Evolutionary conservation across 225 moss, liverwort and hornwort species (phyloP), one percentile per base, ranked within the genome.

Genomic region (Lunularia cruciata): DNA sequence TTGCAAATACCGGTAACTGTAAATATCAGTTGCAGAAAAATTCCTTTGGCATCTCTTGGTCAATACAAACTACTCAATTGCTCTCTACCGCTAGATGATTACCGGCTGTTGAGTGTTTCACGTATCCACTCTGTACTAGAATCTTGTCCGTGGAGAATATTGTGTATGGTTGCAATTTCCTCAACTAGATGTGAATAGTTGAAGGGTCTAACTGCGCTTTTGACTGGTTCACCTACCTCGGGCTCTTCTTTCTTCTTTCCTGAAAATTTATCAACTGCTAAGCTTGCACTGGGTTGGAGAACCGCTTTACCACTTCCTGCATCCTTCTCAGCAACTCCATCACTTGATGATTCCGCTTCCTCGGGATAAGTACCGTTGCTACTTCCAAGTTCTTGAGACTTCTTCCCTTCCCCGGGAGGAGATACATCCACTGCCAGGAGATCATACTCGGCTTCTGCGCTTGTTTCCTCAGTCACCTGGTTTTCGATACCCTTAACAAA

Each of bases 201-300:
- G 20, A 77, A 98, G 40, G 96, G 96, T 28, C 85, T 80, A 5
- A 87, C 57, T 55, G 92, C 92, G 6, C 88, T 77, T 64, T 75
- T 72, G 8, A 96, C 75, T 14, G 1, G 15, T 73, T 67, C 46
- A 55, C 30, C 16, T 19, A 4, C 15, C 36, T 66, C 22, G 36
- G 36, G 45, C 63, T 77, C 66, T 58, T 65, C 68, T 27, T 40
- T 47, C 1, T 25, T 20, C 1, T 32, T n/a, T 46, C 61, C 32
- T 33, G 4, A 35, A 32, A 23, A 34, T 26, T 26, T 51, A 52
- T 66, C 49, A 12, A 6, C 3, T 5, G 35, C 18, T 43, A 56
- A 52, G 42, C 20, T 63, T 31, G 4, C 11, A 0, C 9, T 40
- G 23, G 12, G 15, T 13, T 39, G 13, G 52, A 45, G 45, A 11